Percentiles rank a stretch among this genome's conserved stretches.
Evolutionary conservation across 257 asterid genomes (phyloP).

Genomic region (Solanum piurae): DNA sequence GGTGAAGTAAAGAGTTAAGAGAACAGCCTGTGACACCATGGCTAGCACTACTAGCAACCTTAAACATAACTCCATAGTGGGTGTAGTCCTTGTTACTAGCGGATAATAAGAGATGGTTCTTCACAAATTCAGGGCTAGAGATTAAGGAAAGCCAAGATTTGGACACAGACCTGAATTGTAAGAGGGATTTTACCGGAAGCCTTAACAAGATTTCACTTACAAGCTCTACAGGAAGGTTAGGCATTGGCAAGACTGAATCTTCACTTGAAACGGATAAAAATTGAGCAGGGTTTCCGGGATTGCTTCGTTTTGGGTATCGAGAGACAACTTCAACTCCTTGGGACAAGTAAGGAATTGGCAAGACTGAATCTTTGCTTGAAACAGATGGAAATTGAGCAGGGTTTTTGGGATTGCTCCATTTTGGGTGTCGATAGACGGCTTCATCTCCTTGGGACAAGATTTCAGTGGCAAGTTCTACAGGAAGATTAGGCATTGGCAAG

Average conservation of each 20-base stretch:
- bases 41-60: not conserved
- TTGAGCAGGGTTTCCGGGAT: not conserved
- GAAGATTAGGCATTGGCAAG: conserved; percentile 23
- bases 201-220: not conserved
- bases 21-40: not conserved
- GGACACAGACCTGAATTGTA: not conserved
- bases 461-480: not conserved
- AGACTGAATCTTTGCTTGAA: conserved; percentile 27
- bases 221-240: conserved; percentile 2
- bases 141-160: not conserved
- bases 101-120: not conserved
- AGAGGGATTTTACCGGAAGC: not conserved
- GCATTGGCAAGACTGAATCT: conserved; percentile 38
- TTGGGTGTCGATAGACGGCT: not conserved
- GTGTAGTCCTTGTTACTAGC: not conserved
- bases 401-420: not conserved
- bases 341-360: not conserved
- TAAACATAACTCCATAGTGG: not conserved
- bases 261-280: not conserved
- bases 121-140: not conserved
- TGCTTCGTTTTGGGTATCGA: not conserved
- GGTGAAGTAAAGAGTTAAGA: not conserved
- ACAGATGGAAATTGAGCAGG: not conserved
- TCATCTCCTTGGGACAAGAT: not conserved
- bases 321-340: not conserved